Percentiles rank a stretch among this genome's conserved stretches.
These are phyloP conservation scores for Cyclocybe cylindracea DNA, from an alignment of 768 basidiomycete genomes.

Conservation along the genomic window DNA sequence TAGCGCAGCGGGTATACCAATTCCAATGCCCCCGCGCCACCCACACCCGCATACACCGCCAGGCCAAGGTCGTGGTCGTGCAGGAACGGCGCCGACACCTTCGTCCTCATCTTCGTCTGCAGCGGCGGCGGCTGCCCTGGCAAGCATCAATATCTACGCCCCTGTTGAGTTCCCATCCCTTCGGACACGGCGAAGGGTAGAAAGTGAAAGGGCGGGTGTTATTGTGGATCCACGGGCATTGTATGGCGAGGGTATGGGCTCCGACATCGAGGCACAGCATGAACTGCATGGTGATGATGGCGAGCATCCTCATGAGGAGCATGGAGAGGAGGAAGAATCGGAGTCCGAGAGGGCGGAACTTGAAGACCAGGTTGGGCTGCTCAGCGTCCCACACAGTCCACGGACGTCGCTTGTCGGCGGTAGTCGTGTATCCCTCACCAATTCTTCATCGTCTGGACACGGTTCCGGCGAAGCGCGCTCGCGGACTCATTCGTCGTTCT, in stretches of 20 bases:
- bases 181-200: constrained; percentile 22
- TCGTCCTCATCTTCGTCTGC: constrained; percentile 11
- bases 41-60: constrained; percentile 25
- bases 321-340: constrained; percentile 22
- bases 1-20: constrained; percentile 9
- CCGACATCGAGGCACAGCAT: constrained; percentile 11
- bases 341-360: constrained; percentile 22
- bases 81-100: constrained; percentile 31
- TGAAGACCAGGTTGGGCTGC: constrained; percentile 32
- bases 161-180: constrained; percentile 33
- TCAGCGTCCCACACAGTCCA: constrained; percentile 42
- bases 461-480: constrained; percentile 28
- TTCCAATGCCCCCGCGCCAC: constrained; percentile 27
- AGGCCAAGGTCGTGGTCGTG: constrained; percentile 21
- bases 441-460: constrained; percentile 16
- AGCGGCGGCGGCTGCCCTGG: constrained; percentile 19
- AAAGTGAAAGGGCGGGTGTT: constrained; percentile 21
- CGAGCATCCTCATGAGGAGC: constrained; percentile 26
- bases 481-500: constrained; percentile 32
- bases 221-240: constrained; percentile 18
- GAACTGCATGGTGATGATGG: constrained; percentile 17
- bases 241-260: constrained; percentile 16
- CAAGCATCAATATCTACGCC: constrained; percentile 15
- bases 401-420: constrained; percentile 43
- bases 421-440: constrained; percentile 34